A percentile compares a stretch with the other conserved stretches of the same genome.
Evolutionary conservation across 495 filamentous ascomycete genomes (phyloP).

Genomic region (Hypoxylon trugodes): DNA sequence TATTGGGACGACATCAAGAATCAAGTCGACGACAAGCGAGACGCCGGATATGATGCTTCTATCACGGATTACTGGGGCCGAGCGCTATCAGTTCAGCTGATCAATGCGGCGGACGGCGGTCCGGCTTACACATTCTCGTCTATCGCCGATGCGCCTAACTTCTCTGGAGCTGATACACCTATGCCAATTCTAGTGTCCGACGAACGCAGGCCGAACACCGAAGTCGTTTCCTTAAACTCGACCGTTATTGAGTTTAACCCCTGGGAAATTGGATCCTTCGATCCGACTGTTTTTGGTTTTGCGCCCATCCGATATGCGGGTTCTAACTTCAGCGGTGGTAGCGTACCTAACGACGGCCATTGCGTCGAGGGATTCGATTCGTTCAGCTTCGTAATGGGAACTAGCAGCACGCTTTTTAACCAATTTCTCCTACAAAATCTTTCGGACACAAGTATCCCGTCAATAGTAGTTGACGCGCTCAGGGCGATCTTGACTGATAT

Average conservation of each 20-base stretch:
- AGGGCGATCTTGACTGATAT: constrained; percentile 62
- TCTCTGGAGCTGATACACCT: constrained; percentile 74
- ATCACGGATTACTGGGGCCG: constrained; percentile 92
- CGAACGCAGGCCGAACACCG: constrained; percentile 71
- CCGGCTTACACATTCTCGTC: constrained; percentile 87
- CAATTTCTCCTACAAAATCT: constrained; percentile 67
- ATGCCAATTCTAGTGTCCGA: constrained; percentile 86
- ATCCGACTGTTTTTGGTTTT: constrained; percentile 83
- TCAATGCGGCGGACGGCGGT: constrained; percentile 80
- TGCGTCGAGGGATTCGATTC: constrained; percentile 89
- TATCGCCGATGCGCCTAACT: constrained; percentile 73
- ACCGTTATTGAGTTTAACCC: constrained; percentile 90
- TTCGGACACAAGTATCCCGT: constrained; percentile 59
- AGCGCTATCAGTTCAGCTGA: constrained; percentile 82
- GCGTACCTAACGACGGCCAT: constrained; percentile 61
- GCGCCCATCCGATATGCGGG: constrained; percentile 78
- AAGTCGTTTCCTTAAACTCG: constrained; percentile 73
- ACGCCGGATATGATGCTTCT: constrained; percentile 77
- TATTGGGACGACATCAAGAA: constrained; percentile 74
- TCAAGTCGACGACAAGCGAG: constrained; percentile 69
- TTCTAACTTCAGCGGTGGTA: constrained; percentile 77
- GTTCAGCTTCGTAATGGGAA: constrained; percentile 86
- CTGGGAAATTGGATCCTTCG: constrained; percentile 84
- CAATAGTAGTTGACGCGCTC: constrained; percentile 61
- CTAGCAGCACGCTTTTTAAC: constrained; percentile 92